A percentile compares a stretch with the other conserved stretches of the same genome.
Conservation (phyloP, 306 rosid species). For the Medicago truncatula region DNA sequence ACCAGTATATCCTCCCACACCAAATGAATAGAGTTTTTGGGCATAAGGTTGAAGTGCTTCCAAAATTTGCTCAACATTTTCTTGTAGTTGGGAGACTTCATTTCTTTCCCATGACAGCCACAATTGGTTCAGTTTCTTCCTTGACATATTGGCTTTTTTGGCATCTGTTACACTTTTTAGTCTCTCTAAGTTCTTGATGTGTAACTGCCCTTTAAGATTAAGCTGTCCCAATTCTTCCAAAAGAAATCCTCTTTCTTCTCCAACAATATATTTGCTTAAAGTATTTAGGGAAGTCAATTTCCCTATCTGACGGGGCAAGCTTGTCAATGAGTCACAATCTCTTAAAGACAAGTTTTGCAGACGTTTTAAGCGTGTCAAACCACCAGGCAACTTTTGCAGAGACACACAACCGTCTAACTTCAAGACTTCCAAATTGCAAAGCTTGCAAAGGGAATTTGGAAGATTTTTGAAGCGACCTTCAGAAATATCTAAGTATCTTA, state of each 20-base stretch:
- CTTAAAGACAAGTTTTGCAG: neutral
- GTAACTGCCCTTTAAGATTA: neutral
- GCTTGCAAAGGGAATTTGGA: neutral
- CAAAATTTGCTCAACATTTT: neutral
- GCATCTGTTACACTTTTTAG: neutral
- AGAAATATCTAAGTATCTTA: slow-evolving; percentile 14
- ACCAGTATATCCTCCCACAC: neutral
- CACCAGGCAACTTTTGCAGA: neutral
- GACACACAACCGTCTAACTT: neutral
- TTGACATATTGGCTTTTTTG: neutral
- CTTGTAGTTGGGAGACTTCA: neutral
- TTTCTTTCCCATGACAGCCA: neutral
- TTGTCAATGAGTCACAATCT: neutral
- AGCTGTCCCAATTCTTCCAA: neutral
- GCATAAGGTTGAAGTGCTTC: neutral
- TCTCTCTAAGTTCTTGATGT: neutral
- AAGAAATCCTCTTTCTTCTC: neutral
- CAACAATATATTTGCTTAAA: neutral
- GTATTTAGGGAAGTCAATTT: neutral
- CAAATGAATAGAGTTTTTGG: neutral
- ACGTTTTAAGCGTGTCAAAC: neutral
- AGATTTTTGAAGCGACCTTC: neutral
- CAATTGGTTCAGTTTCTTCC: neutral
- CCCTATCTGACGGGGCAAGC: neutral
- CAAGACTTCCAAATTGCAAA: neutral